A percentile compares a stretch with the other conserved stretches of the same genome.
Evolutionary conservation across 352 stramenopile species (phyloP).

Genomic region (Pythium rishiriense): DNA sequence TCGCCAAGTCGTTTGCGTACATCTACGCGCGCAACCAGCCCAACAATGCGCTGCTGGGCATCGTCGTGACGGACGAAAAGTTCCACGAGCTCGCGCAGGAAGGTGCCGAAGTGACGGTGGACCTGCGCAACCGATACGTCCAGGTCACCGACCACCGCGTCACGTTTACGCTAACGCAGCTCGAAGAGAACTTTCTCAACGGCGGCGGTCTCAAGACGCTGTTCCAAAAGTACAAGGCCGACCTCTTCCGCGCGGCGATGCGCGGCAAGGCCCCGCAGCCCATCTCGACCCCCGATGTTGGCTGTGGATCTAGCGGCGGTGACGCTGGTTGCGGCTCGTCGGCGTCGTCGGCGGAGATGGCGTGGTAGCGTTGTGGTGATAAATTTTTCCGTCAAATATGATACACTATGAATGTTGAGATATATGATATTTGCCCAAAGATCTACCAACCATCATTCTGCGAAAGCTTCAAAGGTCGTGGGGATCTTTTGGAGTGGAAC

Average conservation of each 20-base stretch:
- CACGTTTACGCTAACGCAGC: conserved; percentile 67
- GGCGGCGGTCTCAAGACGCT: conserved; percentile 71
- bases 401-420: neutral
- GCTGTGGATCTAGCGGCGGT: conserved; percentile 37
- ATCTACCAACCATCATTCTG: conserved; percentile 5
- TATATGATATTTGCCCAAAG: neutral
- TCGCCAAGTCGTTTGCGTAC: conserved; percentile 86
- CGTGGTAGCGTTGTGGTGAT: conserved; percentile 8
- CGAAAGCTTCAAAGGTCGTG: conserved; percentile 25
- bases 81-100: conserved; percentile 76
- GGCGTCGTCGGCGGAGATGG: conserved; percentile 9
- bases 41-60: conserved; percentile 81
- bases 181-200: conserved; percentile 83
- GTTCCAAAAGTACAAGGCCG: conserved; percentile 84
- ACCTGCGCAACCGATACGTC: conserved; percentile 69
- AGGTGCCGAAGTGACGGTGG: conserved; percentile 66
- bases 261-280: conserved; percentile 60
- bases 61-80: conserved; percentile 79
- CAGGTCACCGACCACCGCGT: conserved; percentile 61
- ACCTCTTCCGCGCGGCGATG: conserved; percentile 81
- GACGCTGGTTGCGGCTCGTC: conserved; percentile 12
- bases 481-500: neutral
- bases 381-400: conserved; percentile 16
- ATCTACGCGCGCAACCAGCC: conserved; percentile 86
- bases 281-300: conserved; percentile 59